Evolutionary conservation across 768 basidiomycete genomes (phyloP).

Genomic region (Auricularia cornea): DNA sequence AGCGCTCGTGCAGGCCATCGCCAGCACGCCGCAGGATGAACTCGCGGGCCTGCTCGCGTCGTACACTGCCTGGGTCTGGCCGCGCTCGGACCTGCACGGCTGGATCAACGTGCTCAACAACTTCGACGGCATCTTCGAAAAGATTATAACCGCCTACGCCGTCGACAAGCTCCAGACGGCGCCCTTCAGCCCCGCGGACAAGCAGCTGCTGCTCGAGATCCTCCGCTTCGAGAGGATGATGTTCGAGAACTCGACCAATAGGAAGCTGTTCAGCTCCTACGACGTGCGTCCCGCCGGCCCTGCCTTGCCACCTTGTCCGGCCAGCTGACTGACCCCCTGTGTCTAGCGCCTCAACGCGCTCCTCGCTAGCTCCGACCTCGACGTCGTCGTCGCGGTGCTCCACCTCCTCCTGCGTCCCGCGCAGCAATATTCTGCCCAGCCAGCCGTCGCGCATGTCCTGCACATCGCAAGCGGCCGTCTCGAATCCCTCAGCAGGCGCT

Average conservation of each 20-base stretch:
- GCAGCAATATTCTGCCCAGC: conserved; percentile 88
- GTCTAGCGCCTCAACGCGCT: conserved; percentile 80
- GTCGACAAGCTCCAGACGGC: conserved; percentile 78
- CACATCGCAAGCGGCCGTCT: conserved; percentile 75
- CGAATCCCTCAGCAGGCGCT: conserved; percentile 74
- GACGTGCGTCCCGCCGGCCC: conserved; percentile 58
- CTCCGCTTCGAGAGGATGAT: conserved; percentile 82
- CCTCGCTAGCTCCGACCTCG: conserved; percentile 80
- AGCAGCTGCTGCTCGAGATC: conserved; percentile 70
- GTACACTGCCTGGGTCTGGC: conserved; percentile 86
- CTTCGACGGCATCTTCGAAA: conserved; percentile 84
- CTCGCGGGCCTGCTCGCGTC: conserved; percentile 56
- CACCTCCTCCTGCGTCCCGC: conserved; percentile 85
- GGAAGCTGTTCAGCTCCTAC: conserved; percentile 93
- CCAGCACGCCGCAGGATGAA: conserved; percentile 60
- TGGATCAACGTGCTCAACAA: conserved; percentile 96
- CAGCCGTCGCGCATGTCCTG: conserved; percentile 74
- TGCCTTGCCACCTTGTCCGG: conserved; percentile 2
- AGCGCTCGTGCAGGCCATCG: conserved; percentile 66
- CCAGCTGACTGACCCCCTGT: conserved; percentile 1
- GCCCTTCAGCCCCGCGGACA: conserved; percentile 65
- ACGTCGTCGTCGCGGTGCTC: conserved; percentile 74
- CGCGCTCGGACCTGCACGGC: conserved; percentile 90
- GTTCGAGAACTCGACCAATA: conserved; percentile 94
- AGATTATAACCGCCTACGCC: conserved; percentile 73